Conservation (phyloP, 306 rosid species). For the Malus sylvestris region DNA sequence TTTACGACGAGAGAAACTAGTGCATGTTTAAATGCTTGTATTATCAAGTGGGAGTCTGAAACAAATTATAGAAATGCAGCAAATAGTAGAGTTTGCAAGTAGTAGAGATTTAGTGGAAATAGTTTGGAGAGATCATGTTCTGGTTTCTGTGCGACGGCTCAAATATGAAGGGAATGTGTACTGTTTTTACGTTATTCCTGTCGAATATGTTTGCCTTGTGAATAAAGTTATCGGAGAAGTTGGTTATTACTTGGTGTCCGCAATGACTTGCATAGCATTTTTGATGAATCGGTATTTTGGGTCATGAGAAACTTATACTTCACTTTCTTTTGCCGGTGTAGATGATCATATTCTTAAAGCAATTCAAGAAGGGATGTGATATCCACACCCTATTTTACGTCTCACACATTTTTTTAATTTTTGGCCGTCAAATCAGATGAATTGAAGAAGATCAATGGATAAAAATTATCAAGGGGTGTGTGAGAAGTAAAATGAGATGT, state of each 20-base stretch:
- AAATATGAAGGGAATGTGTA: background rate
- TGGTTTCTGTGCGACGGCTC: background rate
- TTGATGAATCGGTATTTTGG: too few species aligned
- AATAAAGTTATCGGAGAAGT: background rate
- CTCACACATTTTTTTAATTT: too few species aligned
- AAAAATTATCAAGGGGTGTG: too few species aligned
- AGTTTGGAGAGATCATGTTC: background rate
- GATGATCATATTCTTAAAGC: too few species aligned
- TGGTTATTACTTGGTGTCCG: background rate
- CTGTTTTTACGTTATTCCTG: too few species aligned
- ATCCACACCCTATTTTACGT: too few species aligned
- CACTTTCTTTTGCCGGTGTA: too few species aligned
- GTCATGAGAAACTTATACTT: too few species aligned
- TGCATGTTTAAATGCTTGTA: background rate
- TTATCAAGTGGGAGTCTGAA: background rate
- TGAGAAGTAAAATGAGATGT: too few species aligned
- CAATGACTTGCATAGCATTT: background rate
- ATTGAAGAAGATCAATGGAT: too few species aligned
- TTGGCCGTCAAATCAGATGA: too few species aligned
- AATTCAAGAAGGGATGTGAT: too few species aligned
- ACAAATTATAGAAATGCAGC: background rate
- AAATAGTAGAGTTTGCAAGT: background rate
- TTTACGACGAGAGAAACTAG: background rate
- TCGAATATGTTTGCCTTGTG: background rate
- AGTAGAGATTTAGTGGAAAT: background rate